phyloP scores from a whole-genome alignment of 1,284 basidiomycete genomes.

The Apiotrichum akiyoshidainum region DNA sequence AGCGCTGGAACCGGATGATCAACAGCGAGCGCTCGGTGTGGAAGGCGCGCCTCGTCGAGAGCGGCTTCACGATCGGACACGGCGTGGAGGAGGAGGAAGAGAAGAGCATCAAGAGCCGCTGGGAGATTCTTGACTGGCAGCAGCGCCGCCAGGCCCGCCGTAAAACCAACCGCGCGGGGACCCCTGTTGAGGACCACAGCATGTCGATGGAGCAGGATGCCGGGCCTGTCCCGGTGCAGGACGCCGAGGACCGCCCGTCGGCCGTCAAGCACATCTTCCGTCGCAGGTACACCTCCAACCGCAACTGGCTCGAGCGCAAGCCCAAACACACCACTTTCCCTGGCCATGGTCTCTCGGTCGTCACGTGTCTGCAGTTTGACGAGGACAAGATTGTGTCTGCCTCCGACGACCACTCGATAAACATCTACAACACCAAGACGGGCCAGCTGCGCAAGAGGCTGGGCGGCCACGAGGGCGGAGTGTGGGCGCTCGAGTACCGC shows the following conservation, averaged over 20 bases:
- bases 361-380: constrained; percentile 91
- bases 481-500: constrained; percentile 80
- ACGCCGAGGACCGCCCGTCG: constrained; percentile 25
- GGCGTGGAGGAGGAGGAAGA: constrained; percentile 50
- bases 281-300: constrained; percentile 59
- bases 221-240: not conserved
- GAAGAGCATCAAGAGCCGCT: constrained; percentile 30
- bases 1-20: constrained; percentile 44
- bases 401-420: constrained; percentile 68
- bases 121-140: constrained; percentile 35
- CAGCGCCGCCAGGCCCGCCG: constrained; percentile 4
- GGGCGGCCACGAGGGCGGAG: constrained; percentile 87
- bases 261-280: constrained; percentile 47
- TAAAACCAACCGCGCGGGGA: constrained; percentile 19
- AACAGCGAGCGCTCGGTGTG: constrained; percentile 45
- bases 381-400: constrained; percentile 89
- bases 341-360: constrained; percentile 82
- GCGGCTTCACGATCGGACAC: constrained; percentile 41
- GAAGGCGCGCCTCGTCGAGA: constrained; percentile 40
- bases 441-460: constrained; percentile 71
- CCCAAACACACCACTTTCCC: constrained; percentile 69
- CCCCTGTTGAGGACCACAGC: constrained; percentile 35
- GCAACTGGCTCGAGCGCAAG: constrained; percentile 49
- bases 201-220: constrained; percentile 14
- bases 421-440: constrained; percentile 78